These are phyloP conservation scores for Lojkania enalia DNA, from an alignment of 2,329 filamentous ascomycete genomes.

Conservation along the genomic window DNA sequence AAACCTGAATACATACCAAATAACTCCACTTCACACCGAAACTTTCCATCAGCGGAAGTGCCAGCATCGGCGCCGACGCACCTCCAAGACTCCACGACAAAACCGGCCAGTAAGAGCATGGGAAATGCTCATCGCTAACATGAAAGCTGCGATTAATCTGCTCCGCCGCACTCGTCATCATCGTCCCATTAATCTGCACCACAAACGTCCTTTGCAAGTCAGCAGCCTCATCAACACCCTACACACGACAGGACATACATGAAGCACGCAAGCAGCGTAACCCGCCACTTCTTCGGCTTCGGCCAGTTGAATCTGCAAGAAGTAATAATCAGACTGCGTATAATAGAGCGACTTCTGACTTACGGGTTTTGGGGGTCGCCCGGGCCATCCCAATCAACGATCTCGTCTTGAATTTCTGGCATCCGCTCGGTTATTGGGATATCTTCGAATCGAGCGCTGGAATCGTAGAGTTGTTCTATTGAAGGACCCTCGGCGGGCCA, in stretches of 20 bases:
- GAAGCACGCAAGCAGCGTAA: conserved; percentile 49
- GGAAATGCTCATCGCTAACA: conserved; percentile 44
- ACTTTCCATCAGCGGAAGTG: conserved; percentile 50
- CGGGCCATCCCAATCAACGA: conserved; percentile 25
- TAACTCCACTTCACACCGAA: conserved; percentile 52
- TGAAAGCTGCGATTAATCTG: conserved; percentile 47
- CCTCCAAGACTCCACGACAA: conserved; percentile 50
- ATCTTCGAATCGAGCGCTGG: conserved; percentile 6
- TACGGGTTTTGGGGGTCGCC: conserved; percentile 32
- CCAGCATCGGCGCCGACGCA: conserved; percentile 46
- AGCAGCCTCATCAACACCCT: neutral
- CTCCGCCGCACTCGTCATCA: conserved; percentile 36
- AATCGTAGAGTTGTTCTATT: neutral
- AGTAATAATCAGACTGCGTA: neutral
- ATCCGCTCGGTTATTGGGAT: neutral
- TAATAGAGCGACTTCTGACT: neutral
- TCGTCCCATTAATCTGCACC: conserved; percentile 38
- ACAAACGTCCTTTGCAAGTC: conserved; percentile 27
- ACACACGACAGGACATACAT: conserved; percentile 39
- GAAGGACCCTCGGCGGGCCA: neutral
- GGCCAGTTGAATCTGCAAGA: conserved; percentile 47
- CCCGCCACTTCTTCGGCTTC: conserved; percentile 46
- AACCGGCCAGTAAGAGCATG: conserved; percentile 47
- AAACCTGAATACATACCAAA: conserved; percentile 25
- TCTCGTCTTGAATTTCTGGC: neutral